phyloP scores from a whole-genome alignment of 2,329 filamentous ascomycete genomes.

The Botrytis deweyae region DNA sequence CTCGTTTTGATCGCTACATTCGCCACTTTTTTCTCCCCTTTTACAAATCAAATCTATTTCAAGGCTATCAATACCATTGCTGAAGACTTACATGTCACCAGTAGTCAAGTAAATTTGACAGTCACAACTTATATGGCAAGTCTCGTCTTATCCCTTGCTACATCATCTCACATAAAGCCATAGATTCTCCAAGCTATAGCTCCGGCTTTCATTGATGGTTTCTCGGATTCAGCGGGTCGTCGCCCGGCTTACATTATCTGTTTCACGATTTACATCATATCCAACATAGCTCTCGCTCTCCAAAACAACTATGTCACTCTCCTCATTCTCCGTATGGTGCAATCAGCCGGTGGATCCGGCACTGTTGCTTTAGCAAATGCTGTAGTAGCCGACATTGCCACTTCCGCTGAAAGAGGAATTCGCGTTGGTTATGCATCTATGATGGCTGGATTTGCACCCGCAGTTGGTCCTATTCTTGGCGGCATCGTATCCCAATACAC shows the following conservation, averaged over 20 bases:
- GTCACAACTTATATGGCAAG: slow-evolving; percentile 43
- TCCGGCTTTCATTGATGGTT: slow-evolving; percentile 55
- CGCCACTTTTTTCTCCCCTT: slow-evolving; percentile 20
- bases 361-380: slow-evolving; percentile 58
- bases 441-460: slow-evolving; percentile 50
- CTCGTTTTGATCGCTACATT: slow-evolving; percentile 44
- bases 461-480: slow-evolving; percentile 33
- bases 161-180: neutral
- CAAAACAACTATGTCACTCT: slow-evolving; percentile 51
- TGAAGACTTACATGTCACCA: slow-evolving; percentile 47
- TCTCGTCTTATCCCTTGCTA: neutral
- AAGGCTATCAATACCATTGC: slow-evolving; percentile 53
- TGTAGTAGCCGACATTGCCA: slow-evolving; percentile 63
- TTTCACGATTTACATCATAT: slow-evolving; percentile 53
- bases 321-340: slow-evolving; percentile 49
- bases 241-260: slow-evolving; percentile 54
- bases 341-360: slow-evolving; percentile 57
- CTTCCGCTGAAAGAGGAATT: slow-evolving; percentile 57
- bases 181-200: slow-evolving; percentile 58
- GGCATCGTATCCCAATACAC: slow-evolving; percentile 30
- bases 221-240: slow-evolving; percentile 55
- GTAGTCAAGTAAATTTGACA: slow-evolving; percentile 42
- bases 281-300: slow-evolving; percentile 54
- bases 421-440: slow-evolving; percentile 66
- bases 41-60: slow-evolving; percentile 54